Evolutionary conservation across 2,329 filamentous ascomycete species (phyloP), one percentile per base, ranked within the genome.

Genomic region (Beauveria sp.): DNA sequence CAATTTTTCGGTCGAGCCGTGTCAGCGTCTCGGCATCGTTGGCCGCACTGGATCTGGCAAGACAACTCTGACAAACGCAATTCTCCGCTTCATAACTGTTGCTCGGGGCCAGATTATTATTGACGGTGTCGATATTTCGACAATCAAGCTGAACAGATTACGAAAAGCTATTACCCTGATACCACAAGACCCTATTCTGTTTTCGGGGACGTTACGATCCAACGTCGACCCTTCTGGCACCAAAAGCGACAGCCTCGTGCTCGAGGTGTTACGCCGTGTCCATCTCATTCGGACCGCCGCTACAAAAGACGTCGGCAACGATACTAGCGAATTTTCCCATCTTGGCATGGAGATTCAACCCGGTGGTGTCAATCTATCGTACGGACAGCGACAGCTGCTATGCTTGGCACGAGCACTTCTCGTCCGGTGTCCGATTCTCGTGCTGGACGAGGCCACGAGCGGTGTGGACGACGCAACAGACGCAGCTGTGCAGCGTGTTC

Each of bases 361-460:
- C 1, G 40, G 55, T 7, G 55, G 60, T 14, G 6, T 28, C 5
- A 59, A 55, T 26, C 41, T 64, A 12, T 64, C 61, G 2, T 50
- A 62, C 22, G 63, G 63, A 12, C 61, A 64, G 54, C 52, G 57
- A 1, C 63, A 64, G 34, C 57, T 62, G 2, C 16, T 64, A 9
- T 64, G 54, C 50, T 44, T 64, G 2, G 63, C 63, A 2, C 34
- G 63, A 2, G 61, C 63, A 3, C n/a, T 62, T n/a, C 48, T 64
- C 3, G 4, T 26, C 4, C 46, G 55, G 18, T 61, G 55, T 40
- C 55, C 24, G 10, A 41, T 62, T 18, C 41, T 64, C 1, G 26
- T 64, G 2, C 34, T 64, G 2, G 63, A 64, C 24, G 63, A 64
- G 44, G 63, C 63, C 4, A 64, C 61, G 1, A 63, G 61, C 41